Conservation (phyloP, 1,284 basidiomycete genomes). For the Rhodotorula mucilaginosa region DNA sequence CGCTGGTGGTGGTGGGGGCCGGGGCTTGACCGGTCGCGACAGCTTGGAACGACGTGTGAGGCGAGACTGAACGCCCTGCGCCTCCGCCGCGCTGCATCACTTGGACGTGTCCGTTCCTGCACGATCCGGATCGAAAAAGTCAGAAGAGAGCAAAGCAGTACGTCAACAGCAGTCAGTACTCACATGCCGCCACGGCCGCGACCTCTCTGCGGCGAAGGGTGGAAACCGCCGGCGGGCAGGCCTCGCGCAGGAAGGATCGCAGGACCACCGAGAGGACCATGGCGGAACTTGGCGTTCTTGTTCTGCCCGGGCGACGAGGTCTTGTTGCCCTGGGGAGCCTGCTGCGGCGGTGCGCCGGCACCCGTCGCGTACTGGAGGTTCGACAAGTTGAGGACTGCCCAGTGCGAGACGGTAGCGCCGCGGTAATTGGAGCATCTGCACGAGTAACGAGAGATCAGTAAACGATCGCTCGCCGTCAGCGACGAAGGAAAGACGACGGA, state of each 20-base stretch:
- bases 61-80: constrained; percentile 22
- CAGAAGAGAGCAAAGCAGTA: background rate
- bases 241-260: constrained; percentile 34
- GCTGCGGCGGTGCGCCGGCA: background rate
- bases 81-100: constrained; percentile 9
- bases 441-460: constrained; percentile 1
- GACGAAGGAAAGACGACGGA: constrained; percentile 48
- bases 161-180: background rate
- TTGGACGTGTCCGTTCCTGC: constrained; percentile 27
- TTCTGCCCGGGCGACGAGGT: constrained; percentile 2
- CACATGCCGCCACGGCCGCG: constrained; percentile 26
- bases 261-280: constrained; percentile 30
- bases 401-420: constrained; percentile 78
- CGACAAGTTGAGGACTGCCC: constrained; percentile 79
- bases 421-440: constrained; percentile 81
- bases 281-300: constrained; percentile 32
- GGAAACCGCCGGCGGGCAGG: constrained; percentile 39
- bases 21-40: constrained; percentile 31
- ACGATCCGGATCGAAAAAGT: too few relatives aligned
- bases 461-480: constrained; percentile 6
- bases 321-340: background rate
- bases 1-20: background rate
- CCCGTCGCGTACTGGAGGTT: constrained; percentile 50
- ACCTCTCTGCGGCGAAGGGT: constrained; percentile 23
- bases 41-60: constrained; percentile 27